Percentiles rank a stretch among this genome's conserved stretches.
These are phyloP conservation scores for Corymbia maculata DNA, from an alignment of 345 rosid species.

Conservation along the genomic window DNA sequence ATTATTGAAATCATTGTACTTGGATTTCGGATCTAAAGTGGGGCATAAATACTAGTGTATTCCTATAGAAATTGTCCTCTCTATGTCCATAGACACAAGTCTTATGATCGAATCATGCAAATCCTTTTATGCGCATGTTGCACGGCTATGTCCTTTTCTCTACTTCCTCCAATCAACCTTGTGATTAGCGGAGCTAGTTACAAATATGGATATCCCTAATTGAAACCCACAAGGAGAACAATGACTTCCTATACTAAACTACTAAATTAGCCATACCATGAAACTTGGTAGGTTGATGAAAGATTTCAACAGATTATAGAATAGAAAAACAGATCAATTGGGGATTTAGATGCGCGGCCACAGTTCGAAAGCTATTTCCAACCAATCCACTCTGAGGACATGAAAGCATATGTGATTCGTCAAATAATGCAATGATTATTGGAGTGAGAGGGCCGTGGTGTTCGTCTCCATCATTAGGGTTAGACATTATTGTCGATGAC, in stretches of 20 bases:
- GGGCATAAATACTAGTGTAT: not conserved
- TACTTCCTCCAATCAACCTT: not conserved
- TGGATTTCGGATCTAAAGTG: not conserved
- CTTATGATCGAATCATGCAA: not conserved
- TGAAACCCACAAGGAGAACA: not conserved
- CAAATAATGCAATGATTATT: not conserved
- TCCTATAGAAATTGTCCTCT: not conserved
- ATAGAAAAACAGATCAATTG: not conserved
- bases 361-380: not conserved
- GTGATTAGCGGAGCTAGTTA: not conserved
- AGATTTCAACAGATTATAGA: not conserved
- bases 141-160: not conserved
- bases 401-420: not conserved
- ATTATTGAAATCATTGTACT: not conserved
- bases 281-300: not conserved
- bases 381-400: not conserved
- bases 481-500: not conserved
- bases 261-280: not conserved
- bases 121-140: not conserved
- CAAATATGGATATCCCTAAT: not conserved
- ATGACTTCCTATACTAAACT: not conserved
- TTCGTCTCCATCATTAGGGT: not conserved
- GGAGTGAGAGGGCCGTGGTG: not conserved
- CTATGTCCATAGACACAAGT: not conserved
- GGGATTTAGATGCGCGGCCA: not conserved